These are phyloP conservation scores for Penicillium sclerotigenum DNA, from an alignment of 2,329 filamentous ascomycete genomes.

Conservation along the genomic window DNA sequence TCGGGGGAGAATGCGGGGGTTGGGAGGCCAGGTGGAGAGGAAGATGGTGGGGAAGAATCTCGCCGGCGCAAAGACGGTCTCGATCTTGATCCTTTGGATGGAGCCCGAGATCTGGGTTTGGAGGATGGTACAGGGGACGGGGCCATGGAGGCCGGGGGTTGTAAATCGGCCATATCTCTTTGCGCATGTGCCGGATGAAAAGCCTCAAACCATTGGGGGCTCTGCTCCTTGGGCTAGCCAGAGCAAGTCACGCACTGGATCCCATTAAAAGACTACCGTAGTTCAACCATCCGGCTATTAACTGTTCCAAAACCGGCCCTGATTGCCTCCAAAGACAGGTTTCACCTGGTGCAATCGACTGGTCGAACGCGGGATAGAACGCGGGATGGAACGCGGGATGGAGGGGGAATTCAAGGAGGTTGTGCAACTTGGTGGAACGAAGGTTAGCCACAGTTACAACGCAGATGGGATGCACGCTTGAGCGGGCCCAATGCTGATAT, in stretches of 20 bases:
- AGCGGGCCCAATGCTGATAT: constrained; percentile 14
- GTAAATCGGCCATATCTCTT: constrained; percentile 37
- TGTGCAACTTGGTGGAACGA: constrained; percentile 16
- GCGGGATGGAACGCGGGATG: not conserved
- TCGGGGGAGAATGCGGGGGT: constrained; percentile 42
- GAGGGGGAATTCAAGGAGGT: constrained; percentile 9
- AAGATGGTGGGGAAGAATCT: constrained; percentile 63
- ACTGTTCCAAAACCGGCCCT: not conserved
- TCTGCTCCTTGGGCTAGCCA: constrained; percentile 21
- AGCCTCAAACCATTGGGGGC: constrained; percentile 16
- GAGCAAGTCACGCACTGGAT: constrained; percentile 20
- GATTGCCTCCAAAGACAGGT: not conserved
- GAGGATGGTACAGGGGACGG: constrained; percentile 64
- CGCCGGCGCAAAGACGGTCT: constrained; percentile 62
- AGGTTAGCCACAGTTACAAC: constrained; percentile 23
- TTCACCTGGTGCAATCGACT: not conserved
- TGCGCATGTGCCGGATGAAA: constrained; percentile 4
- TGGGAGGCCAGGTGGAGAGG: constrained; percentile 58
- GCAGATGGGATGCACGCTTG: constrained; percentile 18
- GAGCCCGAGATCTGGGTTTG: constrained; percentile 6
- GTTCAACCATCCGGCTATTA: constrained; percentile 18
- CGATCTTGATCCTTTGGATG: constrained; percentile 45
- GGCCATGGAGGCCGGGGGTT: constrained; percentile 54
- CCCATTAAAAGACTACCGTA: constrained; percentile 20
- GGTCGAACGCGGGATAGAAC: not conserved